Evolutionary conservation across 257 asterid genomes (phyloP).

Genomic region (Solanum appendiculatum): DNA sequence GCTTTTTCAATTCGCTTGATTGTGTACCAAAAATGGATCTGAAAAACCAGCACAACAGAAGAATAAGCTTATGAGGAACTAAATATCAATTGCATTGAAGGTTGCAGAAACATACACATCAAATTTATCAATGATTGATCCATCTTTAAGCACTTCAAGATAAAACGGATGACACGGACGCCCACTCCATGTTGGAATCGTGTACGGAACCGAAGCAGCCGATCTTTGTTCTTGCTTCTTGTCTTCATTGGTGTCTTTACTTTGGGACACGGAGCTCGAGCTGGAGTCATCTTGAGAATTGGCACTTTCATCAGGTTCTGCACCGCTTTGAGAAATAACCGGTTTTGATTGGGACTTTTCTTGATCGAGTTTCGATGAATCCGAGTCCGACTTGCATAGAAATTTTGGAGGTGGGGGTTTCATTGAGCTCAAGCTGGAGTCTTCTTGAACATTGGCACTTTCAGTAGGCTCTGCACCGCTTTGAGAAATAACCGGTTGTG

Average conservation of each 20-base stretch:
- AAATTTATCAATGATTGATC: slow-evolving; percentile 55
- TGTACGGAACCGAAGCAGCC: slow-evolving; percentile 50
- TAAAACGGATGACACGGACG: slow-evolving; percentile 56
- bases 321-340: slow-evolving; percentile 5
- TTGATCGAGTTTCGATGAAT: neutral
- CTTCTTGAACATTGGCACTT: slow-evolving; percentile 1
- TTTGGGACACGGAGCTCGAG: neutral
- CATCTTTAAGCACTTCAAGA: slow-evolving; percentile 81
- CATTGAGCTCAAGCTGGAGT: slow-evolving; percentile 2
- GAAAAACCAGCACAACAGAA: neutral
- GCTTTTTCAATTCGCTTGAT: neutral
- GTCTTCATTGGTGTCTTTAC: neutral
- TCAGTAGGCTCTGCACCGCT: neutral
- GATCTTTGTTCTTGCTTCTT: slow-evolving; percentile 20
- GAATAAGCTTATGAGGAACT: neutral
- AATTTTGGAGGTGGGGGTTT: neutral
- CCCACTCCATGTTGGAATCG: slow-evolving; percentile 74
- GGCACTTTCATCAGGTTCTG: neutral
- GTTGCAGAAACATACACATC: slow-evolving; percentile 39
- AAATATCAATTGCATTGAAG: neutral
- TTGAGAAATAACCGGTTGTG: slow-evolving; percentile 4
- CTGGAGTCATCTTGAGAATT: slow-evolving; percentile 3
- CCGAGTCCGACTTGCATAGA: slow-evolving; percentile 16
- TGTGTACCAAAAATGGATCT: neutral
- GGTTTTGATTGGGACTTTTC: slow-evolving; percentile 6